Conservation (phyloP, 2,329 filamentous ascomycete genomes). For the Aspergillus eucalypticola region DNA sequence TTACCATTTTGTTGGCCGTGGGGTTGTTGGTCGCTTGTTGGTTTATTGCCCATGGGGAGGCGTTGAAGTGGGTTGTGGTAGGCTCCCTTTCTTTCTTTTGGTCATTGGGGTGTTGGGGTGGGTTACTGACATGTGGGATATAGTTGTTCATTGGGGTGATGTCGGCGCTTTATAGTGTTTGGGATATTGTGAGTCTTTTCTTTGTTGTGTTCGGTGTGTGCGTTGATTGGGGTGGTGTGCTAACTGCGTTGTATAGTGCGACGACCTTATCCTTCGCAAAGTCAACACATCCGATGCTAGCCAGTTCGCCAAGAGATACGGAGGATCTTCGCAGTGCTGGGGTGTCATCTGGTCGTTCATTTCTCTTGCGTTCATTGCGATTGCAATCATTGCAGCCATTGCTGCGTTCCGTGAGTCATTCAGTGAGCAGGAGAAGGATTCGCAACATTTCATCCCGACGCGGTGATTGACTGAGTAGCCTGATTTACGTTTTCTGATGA, state of each 20-base stretch:
- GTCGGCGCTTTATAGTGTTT: constrained; percentile 76
- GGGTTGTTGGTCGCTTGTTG: constrained; percentile 72
- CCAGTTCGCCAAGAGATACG: constrained; percentile 75
- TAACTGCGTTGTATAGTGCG: constrained; percentile 53
- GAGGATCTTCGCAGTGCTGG: constrained; percentile 79
- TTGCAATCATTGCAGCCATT: constrained; percentile 72
- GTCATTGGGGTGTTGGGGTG: too few relatives aligned
- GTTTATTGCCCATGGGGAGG: constrained; percentile 76
- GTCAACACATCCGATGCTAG: constrained; percentile 78
- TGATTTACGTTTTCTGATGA: not conserved
- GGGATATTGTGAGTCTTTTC: constrained; percentile 65
- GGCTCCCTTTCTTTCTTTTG: constrained; percentile 28
- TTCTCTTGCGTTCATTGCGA: constrained; percentile 69
- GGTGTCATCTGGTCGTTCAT: constrained; percentile 76
- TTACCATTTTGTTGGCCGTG: constrained; percentile 69
- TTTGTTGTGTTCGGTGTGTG: constrained; percentile 2
- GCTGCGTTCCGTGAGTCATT: constrained; percentile 74
- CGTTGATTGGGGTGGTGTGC: not conserved
- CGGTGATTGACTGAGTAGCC: constrained; percentile 11
- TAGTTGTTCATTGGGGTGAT: constrained; percentile 79
- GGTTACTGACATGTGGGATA: constrained; percentile 10
- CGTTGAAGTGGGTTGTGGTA: constrained; percentile 70
- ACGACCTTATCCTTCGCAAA: constrained; percentile 77
- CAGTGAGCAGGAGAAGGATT: constrained; percentile 67
- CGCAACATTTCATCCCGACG: constrained; percentile 64